Conservation (phyloP, 1,284 basidiomycete species). For the Ustilago trichophora region DNA sequence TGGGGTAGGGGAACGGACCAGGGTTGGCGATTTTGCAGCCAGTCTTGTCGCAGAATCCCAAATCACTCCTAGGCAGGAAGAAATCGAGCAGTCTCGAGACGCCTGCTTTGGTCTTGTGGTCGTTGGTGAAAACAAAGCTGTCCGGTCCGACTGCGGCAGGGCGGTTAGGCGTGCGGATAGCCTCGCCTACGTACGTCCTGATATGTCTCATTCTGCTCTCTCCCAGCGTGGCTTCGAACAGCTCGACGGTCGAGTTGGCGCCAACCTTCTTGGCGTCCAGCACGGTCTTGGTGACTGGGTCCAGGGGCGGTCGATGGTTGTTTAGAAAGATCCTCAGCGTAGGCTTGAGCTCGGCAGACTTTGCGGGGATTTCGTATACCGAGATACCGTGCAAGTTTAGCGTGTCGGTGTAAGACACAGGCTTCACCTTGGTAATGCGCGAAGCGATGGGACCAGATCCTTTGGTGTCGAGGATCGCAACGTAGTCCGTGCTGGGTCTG, state of each 20-base stretch:
- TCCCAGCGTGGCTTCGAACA: constrained; percentile 73
- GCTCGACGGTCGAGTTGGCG: constrained; percentile 77
- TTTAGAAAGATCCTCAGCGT: constrained; percentile 52
- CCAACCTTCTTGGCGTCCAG: constrained; percentile 69
- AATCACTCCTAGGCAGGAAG: constrained; percentile 26
- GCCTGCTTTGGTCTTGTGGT: constrained; percentile 50
- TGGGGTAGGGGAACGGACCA: constrained; percentile 38
- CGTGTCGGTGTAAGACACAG: constrained; percentile 67
- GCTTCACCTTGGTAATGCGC: constrained; percentile 70
- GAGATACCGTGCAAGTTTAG: constrained; percentile 78
- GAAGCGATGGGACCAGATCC: constrained; percentile 69
- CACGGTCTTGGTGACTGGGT: constrained; percentile 20
- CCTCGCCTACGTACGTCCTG: constrained; percentile 72
- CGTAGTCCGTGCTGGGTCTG: constrained; percentile 59
- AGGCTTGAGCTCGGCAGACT: constrained; percentile 32
- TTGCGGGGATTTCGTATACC: constrained; percentile 66
- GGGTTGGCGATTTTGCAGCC: constrained; percentile 54
- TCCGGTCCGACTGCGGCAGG: constrained; percentile 70
- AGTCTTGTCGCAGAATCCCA: constrained; percentile 48
- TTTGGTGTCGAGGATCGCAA: constrained; percentile 74
- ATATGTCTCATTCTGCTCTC: constrained; percentile 71
- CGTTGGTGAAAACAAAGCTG: constrained; percentile 58
- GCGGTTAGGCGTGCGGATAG: constrained; percentile 76
- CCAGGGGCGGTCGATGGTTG: constrained; percentile 55
- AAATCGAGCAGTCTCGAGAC: constrained; percentile 26